A percentile compares a stretch with the other conserved stretches of the same genome.
phyloP scores from a whole-genome alignment of 805 yeast species.

The Suhomyces sp. region DNA sequence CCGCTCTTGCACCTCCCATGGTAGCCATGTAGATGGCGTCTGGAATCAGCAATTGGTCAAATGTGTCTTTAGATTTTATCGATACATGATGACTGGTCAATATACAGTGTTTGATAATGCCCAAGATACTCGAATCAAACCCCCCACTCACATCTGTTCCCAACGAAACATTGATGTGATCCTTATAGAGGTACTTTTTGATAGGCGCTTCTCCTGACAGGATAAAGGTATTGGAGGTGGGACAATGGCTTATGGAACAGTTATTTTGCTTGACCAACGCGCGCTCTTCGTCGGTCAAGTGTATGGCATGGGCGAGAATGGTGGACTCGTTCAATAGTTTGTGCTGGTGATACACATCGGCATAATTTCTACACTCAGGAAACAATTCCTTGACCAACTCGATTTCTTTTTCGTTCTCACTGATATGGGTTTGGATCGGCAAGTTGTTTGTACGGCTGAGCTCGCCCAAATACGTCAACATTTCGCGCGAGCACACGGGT shows the following conservation, averaged over 20 bases:
- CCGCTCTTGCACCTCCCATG: slow-evolving; percentile 81
- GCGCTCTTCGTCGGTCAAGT: slow-evolving; percentile 64
- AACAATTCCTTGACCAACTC: slow-evolving; percentile 68
- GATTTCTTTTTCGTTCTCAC: slow-evolving; percentile 76
- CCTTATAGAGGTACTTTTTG: slow-evolving; percentile 56
- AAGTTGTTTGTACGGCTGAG: slow-evolving; percentile 47
- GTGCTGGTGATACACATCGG: slow-evolving; percentile 71
- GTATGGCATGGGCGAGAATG: slow-evolving; percentile 86
- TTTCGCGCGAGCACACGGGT: slow-evolving; percentile 69
- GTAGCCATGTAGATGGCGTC: slow-evolving; percentile 85
- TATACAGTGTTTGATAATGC: slow-evolving; percentile 31
- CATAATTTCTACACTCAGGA: slow-evolving; percentile 66
- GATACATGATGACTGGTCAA: slow-evolving; percentile 41
- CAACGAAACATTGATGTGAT: slow-evolving; percentile 70
- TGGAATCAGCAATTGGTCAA: slow-evolving; percentile 52
- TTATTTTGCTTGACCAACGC: slow-evolving; percentile 49
- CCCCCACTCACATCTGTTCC: slow-evolving; percentile 47
- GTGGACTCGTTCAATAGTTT: slow-evolving; percentile 63
- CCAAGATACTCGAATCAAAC: slow-evolving; percentile 38
- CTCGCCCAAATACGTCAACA: slow-evolving; percentile 62
- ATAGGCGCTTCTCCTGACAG: slow-evolving; percentile 90
- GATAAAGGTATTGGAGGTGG: slow-evolving; percentile 82
- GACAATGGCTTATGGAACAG: slow-evolving; percentile 88
- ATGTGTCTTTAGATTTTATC: slow-evolving; percentile 26
- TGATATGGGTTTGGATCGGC: slow-evolving; percentile 87